Evolutionary conservation across 495 filamentous ascomycete genomes (phyloP), one percentile per base, ranked within the genome.

Genomic region (Clohesyomyces aquaticus): DNA sequence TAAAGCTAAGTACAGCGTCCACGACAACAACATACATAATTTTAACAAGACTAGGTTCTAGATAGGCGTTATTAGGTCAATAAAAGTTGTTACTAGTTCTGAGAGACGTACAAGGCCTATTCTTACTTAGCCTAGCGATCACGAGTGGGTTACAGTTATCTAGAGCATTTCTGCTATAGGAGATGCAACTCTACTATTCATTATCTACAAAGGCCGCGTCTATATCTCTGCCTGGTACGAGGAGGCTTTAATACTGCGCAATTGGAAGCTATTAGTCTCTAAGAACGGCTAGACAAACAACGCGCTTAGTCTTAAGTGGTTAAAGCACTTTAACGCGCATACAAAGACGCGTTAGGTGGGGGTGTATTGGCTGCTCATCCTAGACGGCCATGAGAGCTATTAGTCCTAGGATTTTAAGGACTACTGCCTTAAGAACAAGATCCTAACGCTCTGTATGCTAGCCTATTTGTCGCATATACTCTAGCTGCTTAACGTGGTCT

Each of bases 21-120:
- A 56, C 14, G 55, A 74, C 12, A 63, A 73, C 26, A 73, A 79
- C 72, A 72, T 77, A 23, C 77, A 77, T 58, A 81, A 80, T 63
- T 79, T 81, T 65, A 72, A 81, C 61, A 71, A 81, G 63, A 75
- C 68, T 52, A 65, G 75, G 52, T 58, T 79, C 71, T 45, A 72
- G 29, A 78, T 80, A 59, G 73, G 71, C 29, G 45, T 75, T 21
- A 55, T 43, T 55, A 26, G 53, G 8, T 42, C 53, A 11, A 55
- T 55, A 26, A 55, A 55, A 29, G 35, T 55, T 55, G 35, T 55
- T 55, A 55, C 35, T 10, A 19, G 53, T 19, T 52, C 63, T 46
- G 55, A 77, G 52, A 55, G 58, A 35, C 11, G 16, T 61, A 42
- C 52, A 48, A 53, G 56, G 42, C 55, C 64, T 28, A 65, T 16